Evolutionary conservation across 805 yeast genomes (phyloP).

Genomic region (Cyberlindnera subsufficiens): DNA sequence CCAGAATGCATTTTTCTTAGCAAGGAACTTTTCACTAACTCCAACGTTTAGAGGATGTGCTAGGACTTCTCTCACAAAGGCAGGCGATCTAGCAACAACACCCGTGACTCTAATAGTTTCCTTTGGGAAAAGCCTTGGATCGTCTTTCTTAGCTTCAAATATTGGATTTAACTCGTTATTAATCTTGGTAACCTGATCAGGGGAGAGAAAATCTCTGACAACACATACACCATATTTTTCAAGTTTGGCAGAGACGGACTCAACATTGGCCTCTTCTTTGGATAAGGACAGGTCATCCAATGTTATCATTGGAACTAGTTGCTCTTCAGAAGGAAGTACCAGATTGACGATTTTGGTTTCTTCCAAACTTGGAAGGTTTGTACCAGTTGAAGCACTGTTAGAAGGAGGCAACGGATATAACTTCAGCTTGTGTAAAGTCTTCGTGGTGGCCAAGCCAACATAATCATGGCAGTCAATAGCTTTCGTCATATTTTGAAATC

Average conservation of each 20-base stretch:
- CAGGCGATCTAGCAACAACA: conserved; percentile 1
- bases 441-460: background rate
- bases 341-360: conserved; percentile 1
- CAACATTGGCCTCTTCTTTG: conserved; percentile 1
- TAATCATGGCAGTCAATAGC: background rate
- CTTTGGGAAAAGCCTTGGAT: conserved; percentile 2
- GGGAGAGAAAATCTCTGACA: background rate
- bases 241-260: background rate
- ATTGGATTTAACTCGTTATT: conserved; percentile 1
- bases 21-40: conserved; percentile 2
- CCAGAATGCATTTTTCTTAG: conserved; percentile 3
- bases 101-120: conserved; percentile 2
- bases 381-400: background rate
- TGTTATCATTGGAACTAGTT: conserved; percentile 1
- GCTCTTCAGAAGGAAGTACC: conserved; percentile 1
- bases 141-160: background rate
- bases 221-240: conserved; percentile 3
- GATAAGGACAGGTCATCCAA: background rate
- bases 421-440: conserved; percentile 1
- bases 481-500: too few relatives aligned
- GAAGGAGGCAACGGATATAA: background rate
- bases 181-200: background rate
- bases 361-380: background rate
- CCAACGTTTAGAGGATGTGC: background rate
- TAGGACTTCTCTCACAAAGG: conserved; percentile 1